Conservation (phyloP, 345 rosid genomes). For the Toxicodendron radicans region DNA sequence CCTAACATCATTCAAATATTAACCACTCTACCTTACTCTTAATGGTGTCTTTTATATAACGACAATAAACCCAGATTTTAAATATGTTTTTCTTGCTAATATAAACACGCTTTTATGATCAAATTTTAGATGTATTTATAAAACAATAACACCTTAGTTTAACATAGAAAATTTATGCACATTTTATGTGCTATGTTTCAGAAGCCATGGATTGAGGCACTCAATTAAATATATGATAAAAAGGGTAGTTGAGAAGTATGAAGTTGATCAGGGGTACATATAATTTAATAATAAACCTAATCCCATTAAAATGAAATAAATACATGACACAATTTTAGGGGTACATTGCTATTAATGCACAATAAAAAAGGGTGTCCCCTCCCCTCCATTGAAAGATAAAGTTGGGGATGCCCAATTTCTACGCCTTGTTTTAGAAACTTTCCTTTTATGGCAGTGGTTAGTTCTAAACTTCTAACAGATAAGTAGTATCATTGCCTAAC, state of each 20-base stretch:
- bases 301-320: too few species aligned
- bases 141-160: too few species aligned
- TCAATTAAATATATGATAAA: not conserved
- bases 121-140: too few species aligned
- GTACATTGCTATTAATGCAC: not conserved
- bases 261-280: too few species aligned
- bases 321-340: constrained; percentile 1
- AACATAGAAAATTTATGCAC: too few species aligned
- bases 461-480: not conserved
- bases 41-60: too few species aligned
- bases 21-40: too few species aligned
- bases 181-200: not conserved
- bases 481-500: not conserved
- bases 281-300: too few species aligned
- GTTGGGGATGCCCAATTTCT: constrained; percentile 6
- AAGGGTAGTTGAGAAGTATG: too few species aligned
- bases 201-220: not conserved
- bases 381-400: not conserved
- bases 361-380: not conserved
- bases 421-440: constrained; percentile 12
- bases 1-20: not conserved
- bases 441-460: constrained; percentile 18
- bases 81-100: too few species aligned
- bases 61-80: too few species aligned
- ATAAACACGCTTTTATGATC: too few species aligned